Percentiles rank a stretch among this genome's conserved stretches.
Evolutionary conservation across 345 rosid genomes (phyloP).

Genomic region (Trapa bicornis): DNA sequence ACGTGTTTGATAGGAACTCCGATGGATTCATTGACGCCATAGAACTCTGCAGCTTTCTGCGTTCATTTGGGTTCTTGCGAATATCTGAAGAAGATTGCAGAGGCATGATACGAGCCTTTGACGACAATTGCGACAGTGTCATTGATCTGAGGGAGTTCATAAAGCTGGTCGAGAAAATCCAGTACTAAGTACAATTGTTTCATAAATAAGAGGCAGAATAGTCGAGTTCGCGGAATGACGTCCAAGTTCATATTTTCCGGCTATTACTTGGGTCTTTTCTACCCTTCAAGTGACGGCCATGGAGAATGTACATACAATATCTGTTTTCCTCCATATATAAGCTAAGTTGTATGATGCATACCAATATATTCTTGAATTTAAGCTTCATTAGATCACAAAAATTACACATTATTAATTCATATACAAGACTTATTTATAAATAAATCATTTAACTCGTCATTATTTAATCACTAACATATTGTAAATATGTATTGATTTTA

Average conservation of each 20-base stretch:
- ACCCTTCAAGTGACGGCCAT: too few relatives aligned
- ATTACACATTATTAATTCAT: too few relatives aligned
- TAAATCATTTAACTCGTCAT: too few relatives aligned
- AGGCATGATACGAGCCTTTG: conserved; percentile 40
- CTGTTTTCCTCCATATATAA: too few relatives aligned
- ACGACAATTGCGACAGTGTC: conserved; percentile 37
- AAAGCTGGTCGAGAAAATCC: conserved; percentile 32
- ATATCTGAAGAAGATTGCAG: conserved; percentile 41
- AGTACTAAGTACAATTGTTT: conserved; percentile 2
- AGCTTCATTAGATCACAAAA: too few relatives aligned
- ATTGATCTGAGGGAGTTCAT: conserved; percentile 44
- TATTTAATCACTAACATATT: too few relatives aligned
- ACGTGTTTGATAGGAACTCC: conserved; percentile 40
- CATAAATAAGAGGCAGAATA: neutral
- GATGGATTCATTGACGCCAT: conserved; percentile 57
- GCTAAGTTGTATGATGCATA: too few relatives aligned
- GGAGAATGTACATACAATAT: too few relatives aligned
- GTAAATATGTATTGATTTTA: too few relatives aligned
- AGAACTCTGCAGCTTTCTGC: conserved; percentile 34
- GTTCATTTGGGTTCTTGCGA: conserved; percentile 21
- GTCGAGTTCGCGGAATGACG: neutral
- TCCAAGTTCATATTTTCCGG: neutral
- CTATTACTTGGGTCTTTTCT: neutral
- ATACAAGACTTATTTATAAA: too few relatives aligned
- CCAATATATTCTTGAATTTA: too few relatives aligned